A percentile compares a stretch with the other conserved stretches of the same genome.
These are phyloP conservation scores for Puccinia polysora DNA, from an alignment of 1,284 basidiomycete species.

Conservation along the genomic window DNA sequence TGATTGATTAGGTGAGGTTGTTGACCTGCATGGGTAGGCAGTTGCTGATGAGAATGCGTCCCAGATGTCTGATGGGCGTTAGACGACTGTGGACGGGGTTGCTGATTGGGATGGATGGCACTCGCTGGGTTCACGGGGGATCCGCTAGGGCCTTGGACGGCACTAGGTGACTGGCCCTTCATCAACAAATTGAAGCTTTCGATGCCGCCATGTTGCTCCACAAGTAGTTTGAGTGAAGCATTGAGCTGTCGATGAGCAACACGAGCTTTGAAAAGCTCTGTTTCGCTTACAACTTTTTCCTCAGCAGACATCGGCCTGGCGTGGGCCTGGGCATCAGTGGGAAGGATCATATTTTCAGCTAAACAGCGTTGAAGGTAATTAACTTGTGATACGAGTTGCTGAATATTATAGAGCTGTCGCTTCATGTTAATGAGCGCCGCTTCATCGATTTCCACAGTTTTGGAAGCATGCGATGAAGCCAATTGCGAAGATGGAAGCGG, in stretches of 20 bases:
- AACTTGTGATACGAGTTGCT: conserved; percentile 4
- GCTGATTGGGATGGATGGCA: conserved; percentile 2
- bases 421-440: background rate
- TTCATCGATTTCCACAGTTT: conserved; percentile 23
- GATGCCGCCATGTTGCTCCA: conserved; percentile 19
- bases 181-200: background rate
- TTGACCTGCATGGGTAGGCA: conserved; percentile 4
- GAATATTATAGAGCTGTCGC: background rate
- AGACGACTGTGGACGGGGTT: conserved; percentile 32
- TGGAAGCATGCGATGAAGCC: conserved; percentile 12
- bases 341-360: conserved; percentile 1
- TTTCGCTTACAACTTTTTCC: conserved; percentile 9
- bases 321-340: conserved; percentile 10
- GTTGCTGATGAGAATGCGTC: background rate
- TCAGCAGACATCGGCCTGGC: conserved; percentile 27
- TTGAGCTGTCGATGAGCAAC: background rate
- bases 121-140: conserved; percentile 1
- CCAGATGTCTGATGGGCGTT: conserved; percentile 17
- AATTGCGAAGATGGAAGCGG: conserved; percentile 2
- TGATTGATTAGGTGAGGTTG: conserved; percentile 20
- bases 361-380: conserved; percentile 18
- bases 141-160: conserved; percentile 10
- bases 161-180: background rate
- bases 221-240: background rate
- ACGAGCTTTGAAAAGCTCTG: conserved; percentile 25